Percentiles rank a stretch among this genome's conserved stretches.
Evolutionary conservation across 148 eudicot genomes (phyloP).

Genomic region (Limonium bicolor): DNA sequence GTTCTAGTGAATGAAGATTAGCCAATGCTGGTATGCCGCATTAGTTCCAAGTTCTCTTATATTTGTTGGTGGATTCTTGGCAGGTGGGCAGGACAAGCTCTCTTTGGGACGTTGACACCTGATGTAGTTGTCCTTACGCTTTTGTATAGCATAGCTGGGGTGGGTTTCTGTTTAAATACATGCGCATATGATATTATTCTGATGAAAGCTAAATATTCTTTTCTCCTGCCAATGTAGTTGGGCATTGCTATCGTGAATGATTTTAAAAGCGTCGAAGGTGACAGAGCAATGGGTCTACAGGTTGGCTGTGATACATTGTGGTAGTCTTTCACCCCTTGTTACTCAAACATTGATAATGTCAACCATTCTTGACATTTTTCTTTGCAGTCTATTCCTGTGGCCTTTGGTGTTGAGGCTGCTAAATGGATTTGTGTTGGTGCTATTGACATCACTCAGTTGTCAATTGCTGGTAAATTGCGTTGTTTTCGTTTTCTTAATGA

Average conservation of each 20-base stretch:
- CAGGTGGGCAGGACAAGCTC: conserved; percentile 99
- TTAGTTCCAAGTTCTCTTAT: too few relatives aligned
- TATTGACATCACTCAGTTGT: conserved; percentile 81
- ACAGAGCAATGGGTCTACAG: conserved; percentile 86
- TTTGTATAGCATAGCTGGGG: conserved; percentile 92
- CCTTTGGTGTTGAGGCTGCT: conserved; percentile 82
- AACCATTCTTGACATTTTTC: neutral
- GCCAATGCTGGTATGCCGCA: too few relatives aligned
- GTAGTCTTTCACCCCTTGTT: too few relatives aligned
- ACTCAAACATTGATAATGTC: too few relatives aligned
- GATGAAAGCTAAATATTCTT: neutral
- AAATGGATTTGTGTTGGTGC: conserved; percentile 96
- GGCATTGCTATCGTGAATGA: conserved; percentile 96
- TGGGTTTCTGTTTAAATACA: conserved; percentile 13
- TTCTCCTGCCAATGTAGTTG: conserved; percentile 28
- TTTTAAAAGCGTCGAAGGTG: conserved; percentile 96
- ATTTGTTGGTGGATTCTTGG: too few relatives aligned
- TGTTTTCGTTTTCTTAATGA: neutral
- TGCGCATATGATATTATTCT: neutral
- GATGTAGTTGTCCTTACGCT: conserved; percentile 82
- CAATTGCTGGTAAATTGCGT: conserved; percentile 63
- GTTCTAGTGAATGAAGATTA: too few relatives aligned
- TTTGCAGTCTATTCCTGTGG: conserved; percentile 88
- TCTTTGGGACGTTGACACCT: conserved; percentile 88
- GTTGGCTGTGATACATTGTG: conserved; percentile 14